Evolutionary conservation across 192 early-diverging fungal species (phyloP).

Genomic region (Coemansia erecta): DNA sequence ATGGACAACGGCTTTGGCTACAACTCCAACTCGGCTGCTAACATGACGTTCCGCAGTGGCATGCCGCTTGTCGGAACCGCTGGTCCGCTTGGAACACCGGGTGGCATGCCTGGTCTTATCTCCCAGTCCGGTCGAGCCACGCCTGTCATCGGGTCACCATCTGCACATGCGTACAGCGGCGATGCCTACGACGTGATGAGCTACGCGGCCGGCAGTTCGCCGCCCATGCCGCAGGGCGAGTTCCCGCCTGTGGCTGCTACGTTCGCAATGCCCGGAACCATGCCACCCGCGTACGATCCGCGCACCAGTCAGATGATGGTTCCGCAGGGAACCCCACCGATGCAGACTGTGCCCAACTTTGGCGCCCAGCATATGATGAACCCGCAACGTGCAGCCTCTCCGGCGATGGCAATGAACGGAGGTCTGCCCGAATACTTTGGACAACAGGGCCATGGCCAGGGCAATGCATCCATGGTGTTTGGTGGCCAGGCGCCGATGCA

Average conservation of each 20-base stretch:
- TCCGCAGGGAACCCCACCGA: conserved; percentile 6
- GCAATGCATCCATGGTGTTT: conserved; percentile 9
- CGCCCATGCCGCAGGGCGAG: conserved; percentile 30
- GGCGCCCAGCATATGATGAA: conserved; percentile 12
- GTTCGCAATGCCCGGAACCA: conserved; percentile 5
- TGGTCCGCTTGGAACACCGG: conserved; percentile 17
- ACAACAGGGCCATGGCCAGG: conserved; percentile 10
- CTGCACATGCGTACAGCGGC: conserved; percentile 31
- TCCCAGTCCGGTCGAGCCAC: conserved; percentile 24
- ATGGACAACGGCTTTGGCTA: conserved; percentile 45
- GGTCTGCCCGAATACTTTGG: conserved; percentile 35
- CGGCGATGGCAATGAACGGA: conserved; percentile 14
- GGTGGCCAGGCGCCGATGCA: conserved; percentile 4
- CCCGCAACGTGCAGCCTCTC: conserved; percentile 28
- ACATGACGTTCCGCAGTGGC: conserved; percentile 28
- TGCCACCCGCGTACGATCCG: conserved; percentile 48
- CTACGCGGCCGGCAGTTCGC: conserved; percentile 23
- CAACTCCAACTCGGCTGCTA: conserved; percentile 31
- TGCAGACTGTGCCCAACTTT: conserved; percentile 15
- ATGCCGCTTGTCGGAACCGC: conserved; percentile 20
- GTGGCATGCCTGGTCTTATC: conserved; percentile 9
- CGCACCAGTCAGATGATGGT: conserved; percentile 36
- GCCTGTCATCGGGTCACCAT: conserved; percentile 25
- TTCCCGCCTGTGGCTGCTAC: conserved; percentile 1
- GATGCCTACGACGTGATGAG: conserved; percentile 43